Evolutionary conservation across 1,284 basidiomycete genomes (phyloP).

Genomic region (Apiotrichum siamense): DNA sequence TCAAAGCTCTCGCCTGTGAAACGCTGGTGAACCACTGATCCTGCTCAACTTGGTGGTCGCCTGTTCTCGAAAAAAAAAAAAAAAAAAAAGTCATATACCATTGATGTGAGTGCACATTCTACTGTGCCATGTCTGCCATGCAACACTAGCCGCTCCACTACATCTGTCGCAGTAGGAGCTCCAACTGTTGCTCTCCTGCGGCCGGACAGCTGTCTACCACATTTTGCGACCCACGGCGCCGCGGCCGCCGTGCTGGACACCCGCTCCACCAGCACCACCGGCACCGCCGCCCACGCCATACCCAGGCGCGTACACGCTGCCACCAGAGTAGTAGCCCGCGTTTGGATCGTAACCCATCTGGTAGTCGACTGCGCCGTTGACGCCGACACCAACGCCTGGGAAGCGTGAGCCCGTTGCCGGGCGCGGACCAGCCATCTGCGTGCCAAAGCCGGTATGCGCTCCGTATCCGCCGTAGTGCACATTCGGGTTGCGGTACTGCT

Average conservation of each 20-base stretch:
- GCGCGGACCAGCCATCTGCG: slow-evolving; percentile 11
- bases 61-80: too few species aligned
- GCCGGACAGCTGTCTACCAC: too few species aligned
- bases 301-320: background rate
- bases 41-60: too few species aligned
- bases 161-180: too few species aligned
- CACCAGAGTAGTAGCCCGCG: slow-evolving; percentile 6
- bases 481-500: slow-evolving; percentile 8
- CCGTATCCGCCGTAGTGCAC: slow-evolving; percentile 9
- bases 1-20: too few species aligned
- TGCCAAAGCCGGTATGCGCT: slow-evolving; percentile 13
- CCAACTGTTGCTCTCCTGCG: too few species aligned
- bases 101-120: too few species aligned
- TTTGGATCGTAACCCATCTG: slow-evolving; percentile 14
- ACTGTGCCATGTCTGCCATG: too few species aligned
- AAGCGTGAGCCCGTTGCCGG: background rate
- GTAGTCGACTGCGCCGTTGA: slow-evolving; percentile 4
- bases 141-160: too few species aligned
- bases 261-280: slow-evolving; percentile 6
- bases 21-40: too few species aligned
- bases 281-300: background rate
- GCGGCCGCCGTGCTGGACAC: slow-evolving; percentile 2
- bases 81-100: too few species aligned
- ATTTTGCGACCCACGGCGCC: slow-evolving; percentile 2
- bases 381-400: slow-evolving; percentile 3